Base-by-base conservation (phyloP, 345 rosid genomes). In the Raphanus raphanistrum region DNA sequence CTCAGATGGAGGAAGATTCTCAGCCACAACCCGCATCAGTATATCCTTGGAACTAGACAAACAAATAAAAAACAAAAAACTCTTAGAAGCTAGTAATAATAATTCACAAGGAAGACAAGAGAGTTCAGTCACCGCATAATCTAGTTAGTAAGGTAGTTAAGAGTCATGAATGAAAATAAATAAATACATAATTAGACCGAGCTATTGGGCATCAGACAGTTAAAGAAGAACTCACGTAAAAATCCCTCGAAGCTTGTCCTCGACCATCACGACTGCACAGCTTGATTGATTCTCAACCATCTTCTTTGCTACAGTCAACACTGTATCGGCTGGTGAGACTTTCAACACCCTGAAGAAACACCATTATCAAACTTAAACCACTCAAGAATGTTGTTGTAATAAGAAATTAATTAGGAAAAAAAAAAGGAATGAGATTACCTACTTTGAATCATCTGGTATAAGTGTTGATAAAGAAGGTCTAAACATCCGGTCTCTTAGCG, bases 391-490 rank as follows among this genome's bases (percentile, higher is more conserved):
- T 21, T 21, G 17, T n/a, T 48, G 55, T 48, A 48, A 48, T 48
- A 48, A 48, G 55, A 48, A 35, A n/a, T n/a, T n/a, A 48, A 48
- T n/a, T n/a, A 48, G 55, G 8, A 45, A 10, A 11, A 43, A 38
- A 41, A 12, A 45, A 48, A 48, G 55, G 55, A 48, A 87, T 21
- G 82, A 76, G 84, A 96, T 96, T 90, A 90, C 98, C 96, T 93
- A 96, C 99, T 91, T 96, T 93, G 98, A 55, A 87, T 90, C 89
- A 82, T 93, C 99, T 12, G 95, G 81, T 57, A 93, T 84, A 72
- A 93, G 84, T 5, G 97, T 96, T 45, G 95, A 89, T 67, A 96
- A 75, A 52, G 99, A 90, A 31, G 99, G 99, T 85, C 73, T 89
- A 86, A 96, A 96, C 96, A 96, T 89, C 77, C 83, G 85, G 72